phyloP scores from a whole-genome alignment of 805 yeast species.

The Starmerella lactis-condensi region DNA sequence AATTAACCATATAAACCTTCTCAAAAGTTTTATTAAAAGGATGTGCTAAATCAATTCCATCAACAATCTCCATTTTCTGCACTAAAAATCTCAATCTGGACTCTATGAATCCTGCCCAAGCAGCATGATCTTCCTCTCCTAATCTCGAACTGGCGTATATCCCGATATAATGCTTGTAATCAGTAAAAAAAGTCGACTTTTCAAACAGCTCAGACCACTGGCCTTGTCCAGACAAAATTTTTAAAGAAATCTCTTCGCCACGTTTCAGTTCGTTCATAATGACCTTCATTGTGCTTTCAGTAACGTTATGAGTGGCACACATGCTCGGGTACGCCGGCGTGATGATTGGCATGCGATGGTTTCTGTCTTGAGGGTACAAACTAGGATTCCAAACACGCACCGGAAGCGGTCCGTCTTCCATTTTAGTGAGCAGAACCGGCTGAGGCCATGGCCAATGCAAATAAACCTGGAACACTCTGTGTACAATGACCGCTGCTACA shows the following conservation, averaged over 20 bases:
- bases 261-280: slow-evolving; percentile 63
- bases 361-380: slow-evolving; percentile 70
- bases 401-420: slow-evolving; percentile 93
- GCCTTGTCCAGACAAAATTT: slow-evolving; percentile 42
- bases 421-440: slow-evolving; percentile 78
- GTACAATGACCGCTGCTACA: slow-evolving; percentile 76
- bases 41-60: slow-evolving; percentile 67
- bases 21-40: slow-evolving; percentile 72
- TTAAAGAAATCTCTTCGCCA: slow-evolving; percentile 53
- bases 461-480: slow-evolving; percentile 70
- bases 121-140: slow-evolving; percentile 60
- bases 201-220: slow-evolving; percentile 59
- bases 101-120: slow-evolving; percentile 89
- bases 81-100: slow-evolving; percentile 67
- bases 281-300: slow-evolving; percentile 68
- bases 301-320: slow-evolving; percentile 97
- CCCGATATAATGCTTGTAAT: slow-evolving; percentile 72
- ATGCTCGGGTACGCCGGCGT: slow-evolving; percentile 97
- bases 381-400: slow-evolving; percentile 95
- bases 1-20: slow-evolving; percentile 30
- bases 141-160: slow-evolving; percentile 61
- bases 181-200: slow-evolving; percentile 65
- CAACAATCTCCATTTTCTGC: slow-evolving; percentile 58
- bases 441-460: slow-evolving; percentile 97
- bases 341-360: slow-evolving; percentile 91